Evolutionary conservation across 106 monocot genomes (phyloP).

Genomic region (Gastrodia elata): DNA sequence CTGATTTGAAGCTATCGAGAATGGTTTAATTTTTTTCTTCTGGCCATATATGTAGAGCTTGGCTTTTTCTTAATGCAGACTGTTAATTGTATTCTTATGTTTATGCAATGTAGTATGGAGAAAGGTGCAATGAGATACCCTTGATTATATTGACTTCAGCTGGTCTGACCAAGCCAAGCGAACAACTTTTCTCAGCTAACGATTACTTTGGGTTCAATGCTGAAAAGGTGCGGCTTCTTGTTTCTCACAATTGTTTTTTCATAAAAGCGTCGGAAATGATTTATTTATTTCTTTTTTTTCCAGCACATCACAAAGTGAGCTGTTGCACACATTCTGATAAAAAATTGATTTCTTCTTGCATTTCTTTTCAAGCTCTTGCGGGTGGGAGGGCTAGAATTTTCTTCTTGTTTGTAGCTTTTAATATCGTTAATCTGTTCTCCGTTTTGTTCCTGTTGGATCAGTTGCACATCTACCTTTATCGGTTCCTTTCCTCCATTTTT

Average conservation of each 20-base stretch:
- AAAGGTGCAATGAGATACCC: slow-evolving; percentile 5
- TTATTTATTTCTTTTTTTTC: not conserved
- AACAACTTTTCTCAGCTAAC: slow-evolving; percentile 3
- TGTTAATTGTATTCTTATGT: not conserved
- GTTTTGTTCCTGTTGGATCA: too few species aligned
- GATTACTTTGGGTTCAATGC: slow-evolving; percentile 8
- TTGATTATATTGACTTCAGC: slow-evolving; percentile 3
- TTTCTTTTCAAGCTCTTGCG: too few species aligned
- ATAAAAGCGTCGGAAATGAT: not conserved
- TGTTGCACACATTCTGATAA: too few species aligned
- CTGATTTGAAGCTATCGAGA: not conserved
- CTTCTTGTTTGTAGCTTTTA: too few species aligned
- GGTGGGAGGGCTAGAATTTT: too few species aligned
- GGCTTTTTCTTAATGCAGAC: not conserved
- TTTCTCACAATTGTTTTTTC: not conserved
- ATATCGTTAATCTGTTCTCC: too few species aligned
- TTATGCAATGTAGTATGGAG: slow-evolving; percentile 6
- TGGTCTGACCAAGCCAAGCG: not conserved
- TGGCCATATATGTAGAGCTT: not conserved
- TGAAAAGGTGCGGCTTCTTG: not conserved
- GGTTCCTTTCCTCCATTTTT: too few species aligned
- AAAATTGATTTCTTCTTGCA: too few species aligned
- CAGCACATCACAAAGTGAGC: too few species aligned
- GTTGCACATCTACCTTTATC: too few species aligned
- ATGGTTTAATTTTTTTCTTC: not conserved